Percentiles rank a stretch among this genome's conserved stretches.
phyloP scores from a whole-genome alignment of 768 basidiomycete species.

The Lactarius akahatsu region DNA sequence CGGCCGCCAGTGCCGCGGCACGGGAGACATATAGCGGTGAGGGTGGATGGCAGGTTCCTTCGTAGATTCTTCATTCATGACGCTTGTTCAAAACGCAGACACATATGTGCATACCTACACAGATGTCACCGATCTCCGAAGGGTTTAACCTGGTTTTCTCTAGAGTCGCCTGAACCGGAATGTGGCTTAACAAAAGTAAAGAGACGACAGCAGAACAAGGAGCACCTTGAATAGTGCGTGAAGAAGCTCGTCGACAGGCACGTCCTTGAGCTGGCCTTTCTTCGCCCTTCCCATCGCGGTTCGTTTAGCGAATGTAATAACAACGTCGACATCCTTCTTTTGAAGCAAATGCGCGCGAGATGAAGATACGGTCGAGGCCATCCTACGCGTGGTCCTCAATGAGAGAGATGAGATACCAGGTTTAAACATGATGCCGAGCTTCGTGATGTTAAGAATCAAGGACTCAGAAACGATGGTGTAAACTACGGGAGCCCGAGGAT shows the following conservation, averaged over 20 bases:
- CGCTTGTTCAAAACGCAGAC: neutral
- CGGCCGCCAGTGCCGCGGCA: conserved; percentile 84
- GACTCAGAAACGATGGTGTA: neutral
- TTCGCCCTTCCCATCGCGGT: conserved; percentile 86
- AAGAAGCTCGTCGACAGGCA: conserved; percentile 84
- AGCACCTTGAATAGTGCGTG: conserved; percentile 72
- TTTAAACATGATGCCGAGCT: conserved; percentile 1
- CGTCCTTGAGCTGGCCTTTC: conserved; percentile 92
- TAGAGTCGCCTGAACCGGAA: conserved; percentile 54
- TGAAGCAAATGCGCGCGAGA: conserved; percentile 56
- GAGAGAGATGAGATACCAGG: neutral
- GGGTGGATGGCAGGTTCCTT: conserved; percentile 82
- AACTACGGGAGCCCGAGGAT: neutral
- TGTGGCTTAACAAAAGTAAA: too few species aligned
- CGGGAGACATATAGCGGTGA: conserved; percentile 81
- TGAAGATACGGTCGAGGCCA: conserved; percentile 33
- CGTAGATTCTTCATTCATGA: neutral
- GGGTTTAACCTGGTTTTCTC: conserved; percentile 68
- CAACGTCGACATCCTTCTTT: conserved; percentile 74
- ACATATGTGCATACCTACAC: conserved; percentile 57
- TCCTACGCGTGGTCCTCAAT: conserved; percentile 8
- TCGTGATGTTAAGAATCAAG: neutral
- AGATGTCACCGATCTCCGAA: conserved; percentile 74
- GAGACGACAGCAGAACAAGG: neutral
- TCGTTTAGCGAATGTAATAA: conserved; percentile 85